phyloP scores from a whole-genome alignment of 179 eudicot genomes.

The Spinacia oleracea region DNA sequence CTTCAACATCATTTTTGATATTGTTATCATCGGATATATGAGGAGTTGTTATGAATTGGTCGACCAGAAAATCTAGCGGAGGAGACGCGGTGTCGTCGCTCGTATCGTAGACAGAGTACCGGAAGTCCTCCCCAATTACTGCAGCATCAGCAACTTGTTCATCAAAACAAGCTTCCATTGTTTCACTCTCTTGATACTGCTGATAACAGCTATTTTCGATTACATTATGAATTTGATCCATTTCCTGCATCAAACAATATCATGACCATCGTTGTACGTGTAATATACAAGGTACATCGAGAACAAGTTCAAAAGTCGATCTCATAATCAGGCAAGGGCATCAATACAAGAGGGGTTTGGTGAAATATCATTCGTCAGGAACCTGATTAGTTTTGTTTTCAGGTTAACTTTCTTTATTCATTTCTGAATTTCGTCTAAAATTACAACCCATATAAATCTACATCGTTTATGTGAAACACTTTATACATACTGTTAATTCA shows the following conservation, averaged over 20 bases:
- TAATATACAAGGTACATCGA: no score
- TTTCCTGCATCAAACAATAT: neutral
- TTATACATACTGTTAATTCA: no score
- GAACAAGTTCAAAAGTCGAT: no score
- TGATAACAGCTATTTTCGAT: neutral
- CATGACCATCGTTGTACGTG: no score
- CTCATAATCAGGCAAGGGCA: no score
- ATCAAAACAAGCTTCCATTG: neutral
- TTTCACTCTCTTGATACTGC: neutral
- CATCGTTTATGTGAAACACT: no score
- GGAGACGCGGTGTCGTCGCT: neutral
- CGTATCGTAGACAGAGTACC: neutral
- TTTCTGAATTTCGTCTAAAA: no score
- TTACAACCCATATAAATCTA: no score
- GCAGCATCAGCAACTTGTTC: conserved; percentile 5
- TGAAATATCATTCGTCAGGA: no score
- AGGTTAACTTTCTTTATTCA: no score
- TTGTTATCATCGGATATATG: neutral
- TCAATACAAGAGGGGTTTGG: no score
- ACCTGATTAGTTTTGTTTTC: no score
- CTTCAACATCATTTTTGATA: neutral
- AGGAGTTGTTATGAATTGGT: neutral
- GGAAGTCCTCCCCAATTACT: conserved; percentile 4
- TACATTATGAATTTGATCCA: neutral
- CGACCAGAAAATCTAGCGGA: neutral